Base-by-base conservation (phyloP, 2,329 filamentous ascomycete species). In the Arthrobotrys entomopaga region DNA sequence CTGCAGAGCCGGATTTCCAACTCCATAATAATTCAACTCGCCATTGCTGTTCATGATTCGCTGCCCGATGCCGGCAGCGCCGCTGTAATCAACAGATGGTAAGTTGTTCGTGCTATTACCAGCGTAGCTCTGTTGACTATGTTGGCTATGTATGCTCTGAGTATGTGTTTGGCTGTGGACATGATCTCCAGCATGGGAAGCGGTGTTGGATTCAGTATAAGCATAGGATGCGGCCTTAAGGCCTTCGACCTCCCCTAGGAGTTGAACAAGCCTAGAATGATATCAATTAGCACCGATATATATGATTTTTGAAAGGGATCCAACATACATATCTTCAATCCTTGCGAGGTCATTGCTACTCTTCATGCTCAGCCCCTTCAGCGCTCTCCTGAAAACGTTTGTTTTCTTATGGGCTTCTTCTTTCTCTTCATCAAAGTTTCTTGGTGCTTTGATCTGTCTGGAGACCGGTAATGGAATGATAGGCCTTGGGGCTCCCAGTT, bases 381-480 rank as follows among this genome's bases (percentile, higher is more conserved):
- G 85, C n/a, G 95, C 95, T 76, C 94, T 89, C 79, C 90, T 91
- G 83, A 98, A 95, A n/a, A 99, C 87, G 80, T 92, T 97, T 82
- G 92, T 91, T 80, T 92, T 93, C 86, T 97, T 97, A 50, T 87
- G 85, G 20, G 89, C 70, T 34, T 77, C 77, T 13, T 76, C 77
- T 48, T 79, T 85, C 46, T 85, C 79, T 52, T 89, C 87, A 34
- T 88, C 86, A 4, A 83, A 82, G 16, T 87, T 86, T 7, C 76
- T 77, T 11, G 70, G 70, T 11, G 54, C 65, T 58, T 77, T 78
- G 20, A 78, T 75, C 19, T 87, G 88, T 71, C 90, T 87, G 22
- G 89, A 83, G 10, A 84, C 84, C 56, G 87, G 87, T 29, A 87
- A 84, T 7, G 93, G 93, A 79, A 91, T 90, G 29, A 74, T 42